Percentiles rank a stretch among this genome's conserved stretches.
Evolutionary conservation across 805 yeast genomes (phyloP).

Genomic region (Candida patagonica): DNA sequence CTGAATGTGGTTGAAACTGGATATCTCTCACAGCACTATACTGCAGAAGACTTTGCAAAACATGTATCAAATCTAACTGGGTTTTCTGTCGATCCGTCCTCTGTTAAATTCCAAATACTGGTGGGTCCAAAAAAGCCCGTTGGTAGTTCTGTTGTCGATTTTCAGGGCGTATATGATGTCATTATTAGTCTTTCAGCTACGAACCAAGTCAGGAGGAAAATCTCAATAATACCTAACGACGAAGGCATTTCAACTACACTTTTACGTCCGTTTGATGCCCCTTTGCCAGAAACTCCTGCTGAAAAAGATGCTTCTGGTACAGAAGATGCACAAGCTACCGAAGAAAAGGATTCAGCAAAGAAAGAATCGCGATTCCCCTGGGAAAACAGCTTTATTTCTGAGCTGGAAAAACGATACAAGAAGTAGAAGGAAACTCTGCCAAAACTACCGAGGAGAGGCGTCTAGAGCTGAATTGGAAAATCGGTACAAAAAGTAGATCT

Average conservation of each 20-base stretch:
- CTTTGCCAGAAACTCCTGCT: background rate
- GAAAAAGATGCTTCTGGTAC: background rate
- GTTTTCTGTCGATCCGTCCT: constrained; percentile 5
- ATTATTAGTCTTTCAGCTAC: background rate
- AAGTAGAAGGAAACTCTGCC: background rate
- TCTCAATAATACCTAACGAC: background rate
- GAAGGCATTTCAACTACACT: too few relatives aligned
- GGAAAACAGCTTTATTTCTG: constrained; percentile 4
- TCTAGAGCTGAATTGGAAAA: too few relatives aligned
- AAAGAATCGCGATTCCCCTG: constrained; percentile 1
- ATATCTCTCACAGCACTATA: constrained; percentile 6
- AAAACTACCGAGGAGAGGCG: too few relatives aligned
- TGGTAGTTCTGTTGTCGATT: constrained; percentile 6
- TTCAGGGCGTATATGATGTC: constrained; percentile 6
- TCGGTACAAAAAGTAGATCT: too few relatives aligned
- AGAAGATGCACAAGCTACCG: background rate
- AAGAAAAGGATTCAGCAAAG: background rate
- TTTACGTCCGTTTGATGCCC: constrained; percentile 1
- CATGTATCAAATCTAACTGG: constrained; percentile 12
- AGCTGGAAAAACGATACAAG: constrained; percentile 3
- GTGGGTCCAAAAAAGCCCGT: constrained; percentile 9
- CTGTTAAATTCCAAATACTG: constrained; percentile 5
- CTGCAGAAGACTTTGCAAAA: constrained; percentile 8
- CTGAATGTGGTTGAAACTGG: constrained; percentile 9
- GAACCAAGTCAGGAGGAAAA: background rate